Base-by-base conservation (phyloP, 129 eudicot genomes). In the Chrysanthemum seticuspe region DNA sequence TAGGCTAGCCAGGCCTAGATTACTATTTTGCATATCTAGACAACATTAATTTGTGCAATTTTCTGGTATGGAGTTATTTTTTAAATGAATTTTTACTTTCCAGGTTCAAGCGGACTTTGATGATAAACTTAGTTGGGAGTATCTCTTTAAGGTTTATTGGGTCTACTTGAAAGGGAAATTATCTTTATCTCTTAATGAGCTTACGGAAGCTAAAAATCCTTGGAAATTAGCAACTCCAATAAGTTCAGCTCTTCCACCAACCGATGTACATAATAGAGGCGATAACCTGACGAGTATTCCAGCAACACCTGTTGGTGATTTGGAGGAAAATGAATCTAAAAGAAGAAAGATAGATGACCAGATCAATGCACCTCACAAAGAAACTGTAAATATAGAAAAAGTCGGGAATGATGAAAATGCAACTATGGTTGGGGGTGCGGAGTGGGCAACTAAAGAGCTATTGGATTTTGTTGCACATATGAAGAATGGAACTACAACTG, bases 71-170 rank as follows among this genome's bases (percentile, higher is more conserved):
- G 47, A 40, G 47, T 40, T 40, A 40, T 1, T 40, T 40, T 60
- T n/a, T 25, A 49, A 50, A 62, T 60, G 61, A 29, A 49, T 27
- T 49, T 2, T 49, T 27, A 34, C 60, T 23, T 34, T 75, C 67
- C 94, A 95, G 96, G 88, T 85, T 81, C 87, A 90, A 72, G 99
- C 89, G 55, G 99, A 95, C 85, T 95, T 95, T 85, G 99, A 95
- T 76, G 99, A 95, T 78, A 85, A 80, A 66, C 81, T 73, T 76
- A 95, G 97, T 82, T 95, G 99, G 99, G 99, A 95, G 77, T 95
- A 95, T 86, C 97, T 95, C 29, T 95, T 95, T 58, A 95, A 95
- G 84, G 91, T 90, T 73, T 95, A 95, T 62, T 95, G 97, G 97
- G 75, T 88, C 62, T 78, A 27, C 78, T 68, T 95, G 71, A 95